phyloP scores from a whole-genome alignment of 805 yeast species.

The Metschnikowia cerradonensis region DNA sequence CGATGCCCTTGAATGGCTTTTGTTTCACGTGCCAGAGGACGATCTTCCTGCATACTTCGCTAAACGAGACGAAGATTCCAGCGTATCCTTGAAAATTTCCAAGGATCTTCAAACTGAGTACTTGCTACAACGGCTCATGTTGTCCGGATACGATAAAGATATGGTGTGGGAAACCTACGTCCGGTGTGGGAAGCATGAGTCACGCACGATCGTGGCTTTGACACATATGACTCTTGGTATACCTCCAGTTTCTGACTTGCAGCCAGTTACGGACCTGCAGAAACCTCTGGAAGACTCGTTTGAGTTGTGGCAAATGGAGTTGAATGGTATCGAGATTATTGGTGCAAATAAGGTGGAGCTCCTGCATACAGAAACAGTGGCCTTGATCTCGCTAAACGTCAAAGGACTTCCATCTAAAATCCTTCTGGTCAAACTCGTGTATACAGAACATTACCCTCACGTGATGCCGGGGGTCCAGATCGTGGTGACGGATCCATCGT shows the following conservation, averaged over 20 bases:
- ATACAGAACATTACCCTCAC: slow-evolving; percentile 51
- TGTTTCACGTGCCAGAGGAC: slow-evolving; percentile 91
- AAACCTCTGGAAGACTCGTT: slow-evolving; percentile 23
- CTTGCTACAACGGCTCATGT: slow-evolving; percentile 51
- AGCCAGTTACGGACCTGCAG: background rate
- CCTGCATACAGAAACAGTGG: slow-evolving; percentile 21
- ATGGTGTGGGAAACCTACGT: slow-evolving; percentile 52
- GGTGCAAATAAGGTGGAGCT: slow-evolving; percentile 44
- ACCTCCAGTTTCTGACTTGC: slow-evolving; percentile 1
- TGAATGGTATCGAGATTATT: slow-evolving; percentile 61
- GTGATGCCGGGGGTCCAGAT: slow-evolving; percentile 65
- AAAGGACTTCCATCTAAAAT: slow-evolving; percentile 7
- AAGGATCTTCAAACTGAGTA: slow-evolving; percentile 54
- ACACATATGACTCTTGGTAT: slow-evolving; percentile 30
- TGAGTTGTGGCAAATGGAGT: slow-evolving; percentile 70
- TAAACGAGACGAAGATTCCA: slow-evolving; percentile 54
- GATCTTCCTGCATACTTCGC: slow-evolving; percentile 72
- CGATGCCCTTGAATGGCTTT: slow-evolving; percentile 66
- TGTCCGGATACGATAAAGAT: slow-evolving; percentile 68
- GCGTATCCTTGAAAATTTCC: slow-evolving; percentile 54
- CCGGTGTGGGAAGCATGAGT: slow-evolving; percentile 41
- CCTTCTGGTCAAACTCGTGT: slow-evolving; percentile 23
- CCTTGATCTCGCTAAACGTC: slow-evolving; percentile 9
- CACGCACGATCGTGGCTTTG: slow-evolving; percentile 46
- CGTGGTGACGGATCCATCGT: slow-evolving; percentile 36